These are phyloP conservation scores for Teratosphaeria viscida DNA, from an alignment of 2,329 filamentous ascomycete genomes.

Conservation along the genomic window DNA sequence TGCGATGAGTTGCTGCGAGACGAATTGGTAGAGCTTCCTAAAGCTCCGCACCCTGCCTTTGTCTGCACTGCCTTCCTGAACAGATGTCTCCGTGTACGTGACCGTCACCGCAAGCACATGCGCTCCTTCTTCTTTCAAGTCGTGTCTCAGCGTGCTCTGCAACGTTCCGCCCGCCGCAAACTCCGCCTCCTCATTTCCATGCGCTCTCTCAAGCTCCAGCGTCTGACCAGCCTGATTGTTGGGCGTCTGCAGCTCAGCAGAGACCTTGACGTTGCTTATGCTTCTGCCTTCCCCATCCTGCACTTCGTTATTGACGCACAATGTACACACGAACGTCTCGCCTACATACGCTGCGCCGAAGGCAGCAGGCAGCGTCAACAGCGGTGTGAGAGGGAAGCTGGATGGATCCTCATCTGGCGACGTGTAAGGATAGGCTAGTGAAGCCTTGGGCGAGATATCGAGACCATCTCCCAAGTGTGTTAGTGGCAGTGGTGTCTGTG, in stretches of 20 bases:
- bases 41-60: conserved; percentile 68
- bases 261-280: conserved; percentile 69
- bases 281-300: conserved; percentile 32
- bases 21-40: conserved; percentile 91
- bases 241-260: conserved; percentile 93
- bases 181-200: conserved; percentile 26
- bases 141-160: conserved; percentile 73
- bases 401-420: conserved; percentile 27
- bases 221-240: conserved; percentile 52
- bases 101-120: conserved; percentile 90
- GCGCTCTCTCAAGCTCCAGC: conserved; percentile 46
- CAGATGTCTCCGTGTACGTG: conserved; percentile 73
- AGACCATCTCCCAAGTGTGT: conserved; percentile 36
- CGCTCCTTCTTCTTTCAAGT: conserved; percentile 86
- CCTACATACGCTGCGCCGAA: conserved; percentile 95
- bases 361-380: conserved; percentile 74
- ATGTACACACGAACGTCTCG: conserved; percentile 85
- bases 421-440: conserved; percentile 58
- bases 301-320: conserved; percentile 89
- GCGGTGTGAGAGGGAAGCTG: conserved; percentile 47
- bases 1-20: conserved; percentile 79
- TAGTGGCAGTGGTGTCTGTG: conserved; percentile 53
- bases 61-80: conserved; percentile 33
- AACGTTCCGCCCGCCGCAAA: conserved; percentile 55
- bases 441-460: conserved; percentile 49